These are phyloP conservation scores for Cymbopogon flexuosus DNA, from an alignment of 202 grass and related monocot species.

Conservation along the genomic window DNA sequence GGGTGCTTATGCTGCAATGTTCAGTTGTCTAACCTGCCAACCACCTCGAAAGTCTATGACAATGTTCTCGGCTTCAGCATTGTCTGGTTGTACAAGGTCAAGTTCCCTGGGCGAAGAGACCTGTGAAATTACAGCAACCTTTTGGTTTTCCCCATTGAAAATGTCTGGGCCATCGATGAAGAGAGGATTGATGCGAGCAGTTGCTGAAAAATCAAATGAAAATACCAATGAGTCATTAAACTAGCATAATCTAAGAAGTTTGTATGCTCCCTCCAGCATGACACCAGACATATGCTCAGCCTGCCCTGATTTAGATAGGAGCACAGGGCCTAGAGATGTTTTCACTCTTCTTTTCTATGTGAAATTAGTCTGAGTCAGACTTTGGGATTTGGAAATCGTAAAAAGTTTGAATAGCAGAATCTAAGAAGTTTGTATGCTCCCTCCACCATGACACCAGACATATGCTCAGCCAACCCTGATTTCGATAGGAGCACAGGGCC, in stretches of 20 bases:
- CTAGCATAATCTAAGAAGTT: not conserved
- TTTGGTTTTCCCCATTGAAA: conserved; percentile 43
- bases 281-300: not conserved
- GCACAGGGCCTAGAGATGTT: not conserved
- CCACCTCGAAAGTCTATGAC: conserved; percentile 66
- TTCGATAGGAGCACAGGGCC: not conserved
- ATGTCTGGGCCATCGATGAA: conserved; percentile 59
- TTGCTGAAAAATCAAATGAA: conserved; percentile 45
- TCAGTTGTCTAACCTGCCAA: conserved; percentile 65
- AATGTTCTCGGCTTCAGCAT: conserved; percentile 43
- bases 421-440: not conserved
- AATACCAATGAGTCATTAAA: not conserved
- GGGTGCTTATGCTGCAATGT: not conserved
- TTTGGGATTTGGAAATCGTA: not conserved
- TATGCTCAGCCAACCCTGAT: not conserved
- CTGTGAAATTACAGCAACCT: conserved; percentile 54
- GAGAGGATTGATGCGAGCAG: conserved; percentile 62
- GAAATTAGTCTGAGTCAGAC: not conserved
- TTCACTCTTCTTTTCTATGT: not conserved
- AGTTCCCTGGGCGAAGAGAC: conserved; percentile 66
- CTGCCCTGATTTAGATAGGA: not conserved
- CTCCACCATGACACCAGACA: not conserved
- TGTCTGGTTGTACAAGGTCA: conserved; percentile 57
- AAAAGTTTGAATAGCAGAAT: not conserved
- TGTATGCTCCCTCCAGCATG: not conserved